phyloP scores from a whole-genome alignment of 2,329 filamentous ascomycete species.

The Fusarium praegraminearum region DNA sequence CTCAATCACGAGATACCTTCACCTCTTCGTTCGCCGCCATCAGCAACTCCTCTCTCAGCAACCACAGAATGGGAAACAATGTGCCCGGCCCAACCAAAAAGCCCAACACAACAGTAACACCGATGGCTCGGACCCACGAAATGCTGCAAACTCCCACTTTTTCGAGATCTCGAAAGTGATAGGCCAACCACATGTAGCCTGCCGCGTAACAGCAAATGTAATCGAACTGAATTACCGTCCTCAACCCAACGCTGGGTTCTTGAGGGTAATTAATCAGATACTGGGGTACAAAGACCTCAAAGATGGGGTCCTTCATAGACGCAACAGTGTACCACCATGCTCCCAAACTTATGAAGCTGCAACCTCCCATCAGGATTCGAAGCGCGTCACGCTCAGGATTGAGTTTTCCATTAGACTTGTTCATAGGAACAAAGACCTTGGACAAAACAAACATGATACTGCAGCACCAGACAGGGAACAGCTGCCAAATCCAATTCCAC shows the following conservation, averaged over 20 bases:
- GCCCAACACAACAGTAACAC: neutral
- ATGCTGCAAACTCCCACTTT: conserved; percentile 29
- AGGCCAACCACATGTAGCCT: conserved; percentile 43
- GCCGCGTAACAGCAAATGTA: conserved; percentile 41
- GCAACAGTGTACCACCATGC: conserved; percentile 42
- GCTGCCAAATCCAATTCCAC: conserved; percentile 52
- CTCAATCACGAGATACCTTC: neutral
- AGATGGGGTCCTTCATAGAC: conserved; percentile 1
- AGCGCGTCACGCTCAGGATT: neutral
- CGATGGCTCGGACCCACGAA: conserved; percentile 5
- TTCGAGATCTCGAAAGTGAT: conserved; percentile 44
- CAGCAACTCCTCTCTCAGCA: conserved; percentile 38
- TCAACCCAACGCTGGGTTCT: conserved; percentile 21
- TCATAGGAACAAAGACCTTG: neutral
- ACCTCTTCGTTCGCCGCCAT: neutral
- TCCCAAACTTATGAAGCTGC: conserved; percentile 10
- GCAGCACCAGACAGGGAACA: conserved; percentile 47
- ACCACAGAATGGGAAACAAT: conserved; percentile 34
- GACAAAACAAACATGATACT: conserved; percentile 30
- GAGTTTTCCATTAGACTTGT: fast-evolving
- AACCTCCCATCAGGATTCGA: neutral
- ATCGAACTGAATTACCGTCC: conserved; percentile 48
- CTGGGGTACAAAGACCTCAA: conserved; percentile 43
- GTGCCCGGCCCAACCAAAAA: conserved; percentile 33
- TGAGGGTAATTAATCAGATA: conserved; percentile 39